Base-by-base conservation (phyloP, 495 filamentous ascomycete species). In the Aspergillus nanangensis region DNA sequence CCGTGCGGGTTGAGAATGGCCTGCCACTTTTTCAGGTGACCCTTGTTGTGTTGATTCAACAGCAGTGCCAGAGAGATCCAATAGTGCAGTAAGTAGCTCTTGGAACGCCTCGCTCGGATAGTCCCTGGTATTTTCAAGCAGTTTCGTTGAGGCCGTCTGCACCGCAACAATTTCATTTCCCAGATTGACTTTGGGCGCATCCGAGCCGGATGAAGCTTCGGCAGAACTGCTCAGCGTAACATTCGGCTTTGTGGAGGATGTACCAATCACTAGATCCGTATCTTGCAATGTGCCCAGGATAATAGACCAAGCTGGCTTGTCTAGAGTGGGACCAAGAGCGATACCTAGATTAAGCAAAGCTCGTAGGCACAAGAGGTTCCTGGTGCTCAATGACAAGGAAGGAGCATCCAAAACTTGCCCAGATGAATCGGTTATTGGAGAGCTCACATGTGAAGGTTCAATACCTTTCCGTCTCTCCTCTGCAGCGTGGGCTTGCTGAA, bases 311-410 rank as follows among this genome's bases (percentile, higher is more conserved):
- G 91, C 87, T 14, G 75, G 73, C 52, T 70, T 63, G 23, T 85
- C 84, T 14, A 98, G 70, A 3, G 88, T 92, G 5, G 93, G 89
- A 0, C 93, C 93, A 5, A 98, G 69, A 31, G 93, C 94, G 58
- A 97, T 98, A 3, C 94, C 93, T 10, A 98, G 69, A 52, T 98
- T 96, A 3, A 98, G 72, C 11, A 97, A 74, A 40, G 93, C 93
- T 54, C 93, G 75, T 21, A 98, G 69, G 55, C 92, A 96, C 8
- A 96, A 67, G 1, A 98, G 72, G 58, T 98, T 96, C 9, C 93
- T 79, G 10, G 88, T 91, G 56, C 85, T 94, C 24, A 98, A 73
- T 10, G 80, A 80, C 10, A 81, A 53, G 5, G 51, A 41, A 15
- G 48, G 17, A 10, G 47, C 53, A 20, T 70, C 67, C 8, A 45